Evolutionary conservation across 2,329 filamentous ascomycete species (phyloP), one percentile per base, ranked within the genome.

Genomic region (Aureobasidium namibiae): DNA sequence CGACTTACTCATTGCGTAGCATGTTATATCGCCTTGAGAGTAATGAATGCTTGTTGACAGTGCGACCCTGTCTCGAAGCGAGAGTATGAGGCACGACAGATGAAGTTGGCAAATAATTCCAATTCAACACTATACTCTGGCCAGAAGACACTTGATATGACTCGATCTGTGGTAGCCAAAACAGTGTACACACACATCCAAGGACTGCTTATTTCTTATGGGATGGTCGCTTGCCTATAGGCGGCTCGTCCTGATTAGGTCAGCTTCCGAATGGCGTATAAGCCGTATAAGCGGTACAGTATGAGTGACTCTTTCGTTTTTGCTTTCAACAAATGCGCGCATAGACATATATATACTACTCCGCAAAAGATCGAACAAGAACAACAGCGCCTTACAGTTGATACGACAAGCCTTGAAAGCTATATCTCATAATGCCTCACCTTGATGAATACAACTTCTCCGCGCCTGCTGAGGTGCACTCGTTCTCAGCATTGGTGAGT

Each of bases 401-500:
- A 38, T 3, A 4, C n/a, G 5, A 38, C 16, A 18, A 10, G 26
- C 26, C 26, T 18, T 1, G 16, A 8, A 4, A 33, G 4, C 29
- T 7, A 29, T 13, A 16, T 1, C 36, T 14, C 42, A 67, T 38
- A 0, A 67, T 68, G 66, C 63, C 65, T 24, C 59, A 64, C 50
- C 62, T 62, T 16, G 62, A 70, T 6, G 66, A 73, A 44, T 63
- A 67, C 42, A 66, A 69, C 21, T 78, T 78, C 62, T 72, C 74
- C 13, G 73, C 74, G 9, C 72, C 75, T 24, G 54, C 72, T 26
- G 69, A 74, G 60, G 68, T 65, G 5, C 69, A 76, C 56, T 65
- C 67, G 3, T 78, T 76, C 64, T 65, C 73, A 67, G 76, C 76
- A 24, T 65, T 79, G 63, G 74, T 76, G 61, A 46, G 64, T 61